phyloP scores from a whole-genome alignment of 169 alveolate species.

The Plasmodium gonderi region DNA sequence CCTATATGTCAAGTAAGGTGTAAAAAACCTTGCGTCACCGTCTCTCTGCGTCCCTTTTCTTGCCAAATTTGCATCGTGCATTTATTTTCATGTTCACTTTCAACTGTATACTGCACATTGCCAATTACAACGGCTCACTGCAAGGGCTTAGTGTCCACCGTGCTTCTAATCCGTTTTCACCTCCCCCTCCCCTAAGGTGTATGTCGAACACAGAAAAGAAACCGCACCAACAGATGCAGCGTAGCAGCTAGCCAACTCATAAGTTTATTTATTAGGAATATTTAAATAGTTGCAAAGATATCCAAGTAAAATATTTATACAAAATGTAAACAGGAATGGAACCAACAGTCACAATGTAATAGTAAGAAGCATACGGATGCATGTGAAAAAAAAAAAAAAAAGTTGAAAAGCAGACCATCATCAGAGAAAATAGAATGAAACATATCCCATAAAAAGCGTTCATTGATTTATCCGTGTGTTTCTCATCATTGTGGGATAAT shows the following conservation, averaged over 20 bases:
- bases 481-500: slow-evolving; percentile 51
- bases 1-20: slow-evolving; percentile 61
- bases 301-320: slow-evolving; percentile 63
- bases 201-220: not conserved
- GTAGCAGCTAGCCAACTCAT: not conserved
- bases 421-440: slow-evolving; percentile 30
- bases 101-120: no score
- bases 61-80: not conserved
- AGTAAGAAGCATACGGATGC: slow-evolving; percentile 74
- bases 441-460: slow-evolving; percentile 63
- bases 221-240: not conserved
- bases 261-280: slow-evolving; percentile 26
- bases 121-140: no score
- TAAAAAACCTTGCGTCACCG: no score
- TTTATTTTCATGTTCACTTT: no score
- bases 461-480: slow-evolving; percentile 43
- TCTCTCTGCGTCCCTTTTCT: not conserved
- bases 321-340: slow-evolving; percentile 53
- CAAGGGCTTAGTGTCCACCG: no score
- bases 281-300: slow-evolving; percentile 62
- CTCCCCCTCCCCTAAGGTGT: not conserved
- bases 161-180: not conserved
- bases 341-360: slow-evolving; percentile 51
- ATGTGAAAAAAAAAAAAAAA: slow-evolving; percentile 63
- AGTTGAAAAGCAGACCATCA: slow-evolving; percentile 15